Percentiles rank a stretch among this genome's conserved stretches.
phyloP scores from a whole-genome alignment of 495 filamentous ascomycete species.

The Entonaema liquescens region DNA sequence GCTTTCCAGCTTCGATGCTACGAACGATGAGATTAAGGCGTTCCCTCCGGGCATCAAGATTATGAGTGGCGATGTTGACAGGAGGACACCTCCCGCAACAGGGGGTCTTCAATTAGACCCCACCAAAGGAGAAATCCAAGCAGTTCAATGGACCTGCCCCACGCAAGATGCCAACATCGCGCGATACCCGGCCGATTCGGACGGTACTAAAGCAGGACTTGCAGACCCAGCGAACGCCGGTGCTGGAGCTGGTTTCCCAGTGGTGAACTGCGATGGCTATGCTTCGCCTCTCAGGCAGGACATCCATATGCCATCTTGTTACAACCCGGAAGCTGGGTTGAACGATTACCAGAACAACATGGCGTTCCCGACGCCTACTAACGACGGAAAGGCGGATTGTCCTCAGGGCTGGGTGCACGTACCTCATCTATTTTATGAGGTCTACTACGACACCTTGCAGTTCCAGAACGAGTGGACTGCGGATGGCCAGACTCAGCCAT shows the following conservation, averaged over 20 bases:
- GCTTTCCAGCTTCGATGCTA: constrained; percentile 60
- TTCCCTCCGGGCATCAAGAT: constrained; percentile 77
- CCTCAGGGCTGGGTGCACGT: constrained; percentile 64
- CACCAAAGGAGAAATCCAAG: constrained; percentile 49
- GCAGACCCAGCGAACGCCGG: constrained; percentile 56
- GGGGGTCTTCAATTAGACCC: constrained; percentile 47
- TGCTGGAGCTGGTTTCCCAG: constrained; percentile 56
- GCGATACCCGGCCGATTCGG: constrained; percentile 54
- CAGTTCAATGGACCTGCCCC: constrained; percentile 55
- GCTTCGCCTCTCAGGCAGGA: constrained; percentile 62
- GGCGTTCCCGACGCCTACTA: constrained; percentile 56
- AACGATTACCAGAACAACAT: constrained; percentile 57
- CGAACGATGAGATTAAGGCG: constrained; percentile 65
- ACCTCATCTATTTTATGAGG: constrained; percentile 71
- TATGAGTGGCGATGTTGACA: constrained; percentile 67
- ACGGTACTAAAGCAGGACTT: constrained; percentile 56
- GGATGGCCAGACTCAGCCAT: constrained; percentile 63
- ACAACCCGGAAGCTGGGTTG: constrained; percentile 65
- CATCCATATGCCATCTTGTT: constrained; percentile 60
- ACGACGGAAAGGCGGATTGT: constrained; percentile 63
- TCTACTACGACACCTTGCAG: constrained; percentile 65
- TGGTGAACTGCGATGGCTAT: constrained; percentile 59
- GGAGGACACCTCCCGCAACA: constrained; percentile 50
- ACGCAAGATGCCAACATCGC: constrained; percentile 57
- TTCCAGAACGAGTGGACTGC: constrained; percentile 63